A percentile compares a stretch with the other conserved stretches of the same genome.
phyloP scores from a whole-genome alignment of 345 rosid species.

The Gossypium bickii region DNA sequence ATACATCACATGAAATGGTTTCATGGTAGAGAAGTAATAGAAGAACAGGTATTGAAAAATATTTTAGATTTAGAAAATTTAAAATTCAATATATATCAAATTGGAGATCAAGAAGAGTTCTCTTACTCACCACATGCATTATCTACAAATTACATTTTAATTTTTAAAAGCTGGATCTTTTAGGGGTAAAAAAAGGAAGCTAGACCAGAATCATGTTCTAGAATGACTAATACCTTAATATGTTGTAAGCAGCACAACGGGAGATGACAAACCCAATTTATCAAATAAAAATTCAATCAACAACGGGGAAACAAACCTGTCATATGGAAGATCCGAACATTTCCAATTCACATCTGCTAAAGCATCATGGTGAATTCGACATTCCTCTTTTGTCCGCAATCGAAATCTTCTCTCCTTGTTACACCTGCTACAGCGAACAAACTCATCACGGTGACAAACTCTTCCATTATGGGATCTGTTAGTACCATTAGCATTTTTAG shows the following conservation, averaged over 20 bases:
- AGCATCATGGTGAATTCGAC: constrained; percentile 84
- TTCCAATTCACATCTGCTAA: constrained; percentile 68
- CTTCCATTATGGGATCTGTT: constrained; percentile 64
- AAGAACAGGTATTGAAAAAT: neutral
- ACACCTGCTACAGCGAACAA: constrained; percentile 67
- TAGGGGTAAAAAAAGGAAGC: neutral
- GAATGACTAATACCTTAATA: neutral
- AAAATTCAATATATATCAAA: neutral
- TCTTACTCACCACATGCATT: neutral
- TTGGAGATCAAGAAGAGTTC: neutral
- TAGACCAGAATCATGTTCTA: neutral
- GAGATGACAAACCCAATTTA: neutral
- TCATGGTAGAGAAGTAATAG: neutral
- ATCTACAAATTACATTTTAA: neutral
- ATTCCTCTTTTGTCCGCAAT: constrained; percentile 68
- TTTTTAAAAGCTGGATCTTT: neutral
- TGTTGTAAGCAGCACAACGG: neutral
- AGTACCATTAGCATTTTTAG: constrained; percentile 57
- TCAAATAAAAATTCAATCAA: neutral
- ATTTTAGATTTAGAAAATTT: neutral
- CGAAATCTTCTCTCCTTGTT: constrained; percentile 86
- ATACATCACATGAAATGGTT: neutral
- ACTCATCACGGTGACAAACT: constrained; percentile 81
- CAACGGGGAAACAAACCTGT: constrained; percentile 47
- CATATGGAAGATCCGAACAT: constrained; percentile 67